Conservation (phyloP, 306 rosid genomes). For the Rubus parviflorus region DNA sequence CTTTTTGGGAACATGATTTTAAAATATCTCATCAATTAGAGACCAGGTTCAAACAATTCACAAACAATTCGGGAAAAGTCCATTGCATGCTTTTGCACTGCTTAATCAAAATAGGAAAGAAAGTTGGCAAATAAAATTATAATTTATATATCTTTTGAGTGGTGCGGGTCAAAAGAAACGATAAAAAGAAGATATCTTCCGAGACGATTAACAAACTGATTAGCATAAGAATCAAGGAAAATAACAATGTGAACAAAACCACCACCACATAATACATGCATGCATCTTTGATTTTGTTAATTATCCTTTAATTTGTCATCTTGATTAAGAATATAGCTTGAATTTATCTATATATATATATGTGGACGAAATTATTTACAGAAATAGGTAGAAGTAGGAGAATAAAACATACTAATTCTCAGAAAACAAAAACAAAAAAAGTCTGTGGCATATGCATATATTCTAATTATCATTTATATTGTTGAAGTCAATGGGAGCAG, state of each 20-base stretch:
- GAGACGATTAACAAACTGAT: background rate
- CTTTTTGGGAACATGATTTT: background rate
- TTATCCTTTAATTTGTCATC: background rate
- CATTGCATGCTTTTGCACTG: conserved; percentile 4
- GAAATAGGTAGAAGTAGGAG: background rate
- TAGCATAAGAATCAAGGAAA: background rate
- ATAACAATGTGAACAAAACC: background rate
- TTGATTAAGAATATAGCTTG: background rate
- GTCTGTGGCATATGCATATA: background rate
- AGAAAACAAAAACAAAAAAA: no score
- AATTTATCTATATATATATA: background rate
- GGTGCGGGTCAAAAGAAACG: background rate
- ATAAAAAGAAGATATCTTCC: background rate
- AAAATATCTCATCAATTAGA: background rate
- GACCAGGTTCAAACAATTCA: conserved; percentile 3
- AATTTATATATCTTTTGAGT: background rate
- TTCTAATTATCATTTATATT: background rate
- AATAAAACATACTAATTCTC: background rate
- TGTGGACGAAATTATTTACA: background rate
- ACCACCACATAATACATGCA: background rate
- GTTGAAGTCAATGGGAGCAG: background rate
- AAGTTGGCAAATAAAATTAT: background rate
- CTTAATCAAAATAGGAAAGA: conserved; percentile 4
- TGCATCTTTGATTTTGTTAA: background rate
- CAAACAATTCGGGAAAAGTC: background rate